These are phyloP conservation scores for Lenzites betulinus DNA, from an alignment of 768 basidiomycete genomes.

Conservation along the genomic window DNA sequence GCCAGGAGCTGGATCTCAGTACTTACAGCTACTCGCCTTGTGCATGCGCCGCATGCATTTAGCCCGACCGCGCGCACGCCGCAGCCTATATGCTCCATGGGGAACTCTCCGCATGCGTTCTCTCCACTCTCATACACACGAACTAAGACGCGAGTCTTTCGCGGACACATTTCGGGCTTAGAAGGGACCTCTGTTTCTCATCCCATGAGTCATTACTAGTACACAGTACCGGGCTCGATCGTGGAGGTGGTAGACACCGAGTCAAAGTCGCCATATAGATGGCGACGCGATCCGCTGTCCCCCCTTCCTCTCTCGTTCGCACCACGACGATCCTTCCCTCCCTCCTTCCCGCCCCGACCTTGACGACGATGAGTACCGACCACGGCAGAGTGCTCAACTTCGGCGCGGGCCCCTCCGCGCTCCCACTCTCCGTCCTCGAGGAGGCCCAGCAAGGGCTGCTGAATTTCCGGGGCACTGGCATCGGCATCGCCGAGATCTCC, in stretches of 20 bases:
- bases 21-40: not conserved
- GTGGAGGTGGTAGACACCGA: not conserved
- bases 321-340: constrained; percentile 1
- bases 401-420: constrained; percentile 90
- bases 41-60: too few relatives aligned
- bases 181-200: not conserved
- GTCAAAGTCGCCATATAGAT: not conserved
- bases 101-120: not conserved
- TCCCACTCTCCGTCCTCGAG: constrained; percentile 84
- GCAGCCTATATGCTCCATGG: too few relatives aligned
- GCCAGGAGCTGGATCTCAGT: too few relatives aligned
- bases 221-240: not conserved
- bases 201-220: constrained; percentile 1
- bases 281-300: not conserved
- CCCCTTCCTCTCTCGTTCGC: constrained; percentile 1
- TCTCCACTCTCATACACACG: not conserved
- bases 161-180: not conserved
- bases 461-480: constrained; percentile 88
- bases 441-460: constrained; percentile 85
- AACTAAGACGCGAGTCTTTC: not conserved
- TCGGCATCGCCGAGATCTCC: constrained; percentile 94
- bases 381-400: constrained; percentile 75
- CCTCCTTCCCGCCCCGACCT: not conserved
- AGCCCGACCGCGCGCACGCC: too few relatives aligned
- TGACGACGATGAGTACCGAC: constrained; percentile 18